Base-by-base conservation (phyloP, 2,329 filamentous ascomycete genomes). In the Periconia sp. region DNA sequence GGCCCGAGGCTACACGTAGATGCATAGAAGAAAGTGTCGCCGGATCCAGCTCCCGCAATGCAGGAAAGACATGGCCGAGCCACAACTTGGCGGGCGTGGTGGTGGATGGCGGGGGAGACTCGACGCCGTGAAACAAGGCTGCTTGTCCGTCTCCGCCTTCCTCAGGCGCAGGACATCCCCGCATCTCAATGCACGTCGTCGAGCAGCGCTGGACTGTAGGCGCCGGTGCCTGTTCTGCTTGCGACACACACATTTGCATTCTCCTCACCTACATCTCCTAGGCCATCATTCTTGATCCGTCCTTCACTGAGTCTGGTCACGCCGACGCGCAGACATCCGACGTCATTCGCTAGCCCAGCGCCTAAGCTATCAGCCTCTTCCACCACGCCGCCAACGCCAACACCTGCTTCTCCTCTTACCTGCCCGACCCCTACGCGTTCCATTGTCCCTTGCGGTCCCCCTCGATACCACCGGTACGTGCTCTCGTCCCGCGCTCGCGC, bases 291-390 rank as follows among this genome's bases (percentile, higher is more conserved):
- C 18, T 25, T 24, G 35, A 36, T 39, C 23, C 15, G 25, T 19
- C 34, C 22, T 32, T 46, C 35, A 23, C 34, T 19, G 15, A 35
- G 29, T 36, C 39, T 23, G 43, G 29, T 21, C 26, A 31, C 44
- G 48, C 46, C 42, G 46, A 43, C 41, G 34, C 37, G 37, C 33
- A 36, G 18, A 36, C 37, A 42, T 37, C 40, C 52, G 52, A 57
- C 56, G 56, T 59, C 56, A 57, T 56, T 54, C 42, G 52, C 48
- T 44, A 48, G 46, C 40, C 39, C 24, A 54, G 50, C 53, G 48
- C 53, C 46, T 43, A 52, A 48, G 33, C 34, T 40, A 37, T 36
- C 44, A 44, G 36, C 51, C 51, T 53, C 52, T 49, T 48, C 39
- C 43, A 48, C 47, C 40, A 48, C 44, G 22, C 42, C 45, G 33